Evolutionary conservation across 2,329 filamentous ascomycete genomes (phyloP).

Genomic region (Ophiocordyceps australis): DNA sequence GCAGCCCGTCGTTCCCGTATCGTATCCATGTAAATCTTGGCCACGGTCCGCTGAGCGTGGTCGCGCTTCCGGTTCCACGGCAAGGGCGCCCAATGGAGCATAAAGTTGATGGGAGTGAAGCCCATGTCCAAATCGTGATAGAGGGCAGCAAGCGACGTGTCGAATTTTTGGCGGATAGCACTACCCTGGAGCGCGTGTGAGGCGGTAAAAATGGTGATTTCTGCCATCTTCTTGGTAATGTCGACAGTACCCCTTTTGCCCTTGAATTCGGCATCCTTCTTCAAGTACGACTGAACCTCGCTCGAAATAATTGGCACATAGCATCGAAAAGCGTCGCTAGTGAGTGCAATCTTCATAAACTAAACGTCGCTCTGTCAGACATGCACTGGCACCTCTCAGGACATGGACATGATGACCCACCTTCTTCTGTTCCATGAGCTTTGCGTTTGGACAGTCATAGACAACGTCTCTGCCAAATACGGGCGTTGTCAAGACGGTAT

Average conservation of each 20-base stretch:
- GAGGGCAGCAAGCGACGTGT: constrained; percentile 61
- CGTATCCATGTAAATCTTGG: constrained; percentile 66
- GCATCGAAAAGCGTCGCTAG: constrained; percentile 51
- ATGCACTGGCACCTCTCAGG: neutral
- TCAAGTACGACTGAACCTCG: constrained; percentile 59
- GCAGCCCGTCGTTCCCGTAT: constrained; percentile 50
- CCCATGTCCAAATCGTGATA: constrained; percentile 87
- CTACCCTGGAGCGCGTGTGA: constrained; percentile 72
- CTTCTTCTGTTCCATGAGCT: constrained; percentile 95
- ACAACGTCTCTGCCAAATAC: constrained; percentile 75
- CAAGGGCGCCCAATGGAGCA: constrained; percentile 72
- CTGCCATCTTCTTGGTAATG: constrained; percentile 58
- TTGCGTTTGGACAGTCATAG: constrained; percentile 79
- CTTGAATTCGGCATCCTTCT: constrained; percentile 48
- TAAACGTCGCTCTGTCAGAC: constrained; percentile 7
- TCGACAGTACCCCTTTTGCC: constrained; percentile 50
- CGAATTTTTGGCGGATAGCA: constrained; percentile 65
- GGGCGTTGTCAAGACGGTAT: constrained; percentile 54
- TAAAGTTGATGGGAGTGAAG: constrained; percentile 79
- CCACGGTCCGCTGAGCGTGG: constrained; percentile 61
- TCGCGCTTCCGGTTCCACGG: constrained; percentile 79
- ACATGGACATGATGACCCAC: constrained; percentile 31
- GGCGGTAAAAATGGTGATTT: constrained; percentile 81
- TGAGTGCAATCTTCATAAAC: constrained; percentile 73
- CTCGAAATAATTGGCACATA: constrained; percentile 65